Evolutionary conservation across 495 filamentous ascomycete species (phyloP).

Genomic region (Pseudomonodictys pantanalensis): DNA sequence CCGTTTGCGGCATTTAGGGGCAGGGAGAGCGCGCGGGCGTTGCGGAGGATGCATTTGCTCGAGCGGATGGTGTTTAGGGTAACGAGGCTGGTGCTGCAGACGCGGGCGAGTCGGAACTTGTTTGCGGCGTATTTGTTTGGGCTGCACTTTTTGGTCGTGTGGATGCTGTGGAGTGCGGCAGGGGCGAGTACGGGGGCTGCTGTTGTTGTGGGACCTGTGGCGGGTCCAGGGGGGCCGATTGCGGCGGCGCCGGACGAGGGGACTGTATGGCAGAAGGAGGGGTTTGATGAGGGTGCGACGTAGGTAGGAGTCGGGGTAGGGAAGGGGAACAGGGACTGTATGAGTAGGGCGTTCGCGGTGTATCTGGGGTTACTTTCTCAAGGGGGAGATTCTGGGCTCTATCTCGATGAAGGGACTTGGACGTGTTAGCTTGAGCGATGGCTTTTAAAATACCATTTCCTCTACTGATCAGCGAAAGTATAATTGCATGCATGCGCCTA

Average conservation of each 20-base stretch:
- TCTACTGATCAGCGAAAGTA: too few relatives aligned
- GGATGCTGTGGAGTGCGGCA: constrained; percentile 64
- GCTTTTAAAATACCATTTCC: too few relatives aligned
- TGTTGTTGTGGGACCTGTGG: constrained; percentile 18
- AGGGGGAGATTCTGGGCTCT: too few relatives aligned
- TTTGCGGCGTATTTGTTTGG: constrained; percentile 94
- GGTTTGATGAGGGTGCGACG: constrained; percentile 42
- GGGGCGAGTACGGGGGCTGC: constrained; percentile 36
- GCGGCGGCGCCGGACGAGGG: constrained; percentile 40
- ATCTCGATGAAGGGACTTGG: too few relatives aligned
- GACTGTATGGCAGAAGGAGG: constrained; percentile 62
- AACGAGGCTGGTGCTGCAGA: constrained; percentile 86
- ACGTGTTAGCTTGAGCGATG: too few relatives aligned
- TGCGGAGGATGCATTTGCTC: constrained; percentile 88
- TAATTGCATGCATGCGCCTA: too few relatives aligned
- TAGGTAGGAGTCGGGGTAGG: too few relatives aligned
- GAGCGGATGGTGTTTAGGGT: constrained; percentile 89
- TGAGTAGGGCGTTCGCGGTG: too few relatives aligned
- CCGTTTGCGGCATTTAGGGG: constrained; percentile 94
- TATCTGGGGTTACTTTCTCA: too few relatives aligned
- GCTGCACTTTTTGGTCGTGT: constrained; percentile 81
- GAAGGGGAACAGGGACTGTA: too few relatives aligned
- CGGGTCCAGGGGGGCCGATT: constrained; percentile 31
- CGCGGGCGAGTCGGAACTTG: constrained; percentile 82
- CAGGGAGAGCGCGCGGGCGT: constrained; percentile 85